These are phyloP conservation scores for Blastobotrys capitulatus DNA, from an alignment of 1,139 yeast species.

Conservation along the genomic window DNA sequence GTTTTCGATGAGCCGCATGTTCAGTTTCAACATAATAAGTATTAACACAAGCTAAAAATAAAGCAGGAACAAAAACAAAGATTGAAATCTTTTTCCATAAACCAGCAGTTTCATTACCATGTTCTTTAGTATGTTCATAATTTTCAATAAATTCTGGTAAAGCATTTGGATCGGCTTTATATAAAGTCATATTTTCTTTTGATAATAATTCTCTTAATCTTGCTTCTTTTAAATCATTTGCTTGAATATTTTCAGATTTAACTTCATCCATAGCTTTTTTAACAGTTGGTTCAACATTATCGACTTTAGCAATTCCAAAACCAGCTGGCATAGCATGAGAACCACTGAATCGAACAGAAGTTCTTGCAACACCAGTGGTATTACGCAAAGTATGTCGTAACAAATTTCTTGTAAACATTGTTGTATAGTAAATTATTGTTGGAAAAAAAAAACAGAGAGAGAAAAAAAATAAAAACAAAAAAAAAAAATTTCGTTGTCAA, in stretches of 20 bases:
- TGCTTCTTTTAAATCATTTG: slow-evolving; percentile 12
- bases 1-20: slow-evolving; percentile 88
- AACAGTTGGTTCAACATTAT: slow-evolving; percentile 6
- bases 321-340: slow-evolving; percentile 9
- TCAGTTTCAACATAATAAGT: slow-evolving; percentile 75
- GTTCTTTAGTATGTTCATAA: slow-evolving; percentile 61
- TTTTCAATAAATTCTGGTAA: slow-evolving; percentile 48
- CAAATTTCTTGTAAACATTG: slow-evolving; percentile 9
- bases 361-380: slow-evolving; percentile 7
- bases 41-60: slow-evolving; percentile 69
- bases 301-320: slow-evolving; percentile 9
- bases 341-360: slow-evolving; percentile 9
- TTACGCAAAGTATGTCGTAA: slow-evolving; percentile 10
- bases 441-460: no score
- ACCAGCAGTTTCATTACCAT: slow-evolving; percentile 67
- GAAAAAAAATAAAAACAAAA: no score
- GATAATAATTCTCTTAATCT: slow-evolving; percentile 10
- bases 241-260: slow-evolving; percentile 2
- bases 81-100: slow-evolving; percentile 84
- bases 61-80: slow-evolving; percentile 77
- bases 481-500: no score
- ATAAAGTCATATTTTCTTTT: slow-evolving; percentile 11
- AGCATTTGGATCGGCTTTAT: slow-evolving; percentile 14
- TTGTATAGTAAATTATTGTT: not conserved
- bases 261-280: slow-evolving; percentile 2